phyloP scores from a whole-genome alignment of 2,329 filamentous ascomycete species.

The Blumeria hordei region DNA sequence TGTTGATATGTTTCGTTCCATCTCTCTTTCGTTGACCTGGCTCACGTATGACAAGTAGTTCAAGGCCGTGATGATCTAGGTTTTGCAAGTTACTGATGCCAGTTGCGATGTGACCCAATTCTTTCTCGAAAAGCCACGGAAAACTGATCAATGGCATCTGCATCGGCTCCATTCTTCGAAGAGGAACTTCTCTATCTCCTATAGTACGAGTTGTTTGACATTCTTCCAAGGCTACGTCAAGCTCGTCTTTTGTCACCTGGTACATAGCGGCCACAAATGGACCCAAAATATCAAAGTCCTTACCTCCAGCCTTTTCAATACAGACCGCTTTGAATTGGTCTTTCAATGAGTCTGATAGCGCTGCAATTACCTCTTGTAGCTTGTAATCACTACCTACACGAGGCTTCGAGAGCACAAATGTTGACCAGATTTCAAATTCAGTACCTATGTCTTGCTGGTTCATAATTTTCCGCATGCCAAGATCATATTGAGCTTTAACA shows the following conservation, averaged over 20 bases:
- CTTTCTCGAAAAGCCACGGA: slow-evolving; percentile 66
- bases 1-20: neutral
- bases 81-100: slow-evolving; percentile 10
- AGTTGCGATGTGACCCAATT: slow-evolving; percentile 45
- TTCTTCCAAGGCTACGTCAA: slow-evolving; percentile 31
- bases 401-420: slow-evolving; percentile 58
- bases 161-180: slow-evolving; percentile 18
- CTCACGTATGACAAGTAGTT: slow-evolving; percentile 4
- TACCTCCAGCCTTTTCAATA: slow-evolving; percentile 35
- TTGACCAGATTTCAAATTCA: slow-evolving; percentile 81
- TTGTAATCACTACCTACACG: slow-evolving; percentile 59
- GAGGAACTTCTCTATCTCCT: slow-evolving; percentile 17
- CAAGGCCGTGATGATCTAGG: slow-evolving; percentile 8
- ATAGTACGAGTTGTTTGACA: slow-evolving; percentile 17
- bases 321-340: slow-evolving; percentile 44
- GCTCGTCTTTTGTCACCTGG: slow-evolving; percentile 49
- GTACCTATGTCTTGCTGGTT: slow-evolving; percentile 60
- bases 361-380: slow-evolving; percentile 58
- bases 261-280: slow-evolving; percentile 78
- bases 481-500: slow-evolving; percentile 60
- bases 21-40: slow-evolving; percentile 3
- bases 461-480: slow-evolving; percentile 54
- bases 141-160: slow-evolving; percentile 72
- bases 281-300: slow-evolving; percentile 32
- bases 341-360: slow-evolving; percentile 39